Conservation (phyloP, 306 rosid species). For the Rosa lucieae region DNA sequence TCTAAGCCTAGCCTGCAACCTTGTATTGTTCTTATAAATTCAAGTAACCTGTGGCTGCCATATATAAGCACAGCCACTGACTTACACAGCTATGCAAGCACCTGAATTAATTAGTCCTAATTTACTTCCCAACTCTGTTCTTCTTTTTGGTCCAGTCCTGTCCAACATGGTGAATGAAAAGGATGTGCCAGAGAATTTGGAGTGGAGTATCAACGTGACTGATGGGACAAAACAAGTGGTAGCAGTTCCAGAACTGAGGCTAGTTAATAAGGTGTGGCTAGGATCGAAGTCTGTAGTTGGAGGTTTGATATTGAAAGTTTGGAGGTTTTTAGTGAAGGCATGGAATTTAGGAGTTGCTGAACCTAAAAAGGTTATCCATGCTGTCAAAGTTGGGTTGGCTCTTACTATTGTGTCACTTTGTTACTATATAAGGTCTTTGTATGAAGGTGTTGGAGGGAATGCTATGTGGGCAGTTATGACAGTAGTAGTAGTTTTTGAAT, state of each 20-base stretch:
- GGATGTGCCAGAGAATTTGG: not conserved
- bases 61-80: not conserved
- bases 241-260: not conserved
- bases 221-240: not conserved
- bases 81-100: not conserved
- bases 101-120: not conserved
- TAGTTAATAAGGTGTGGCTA: not conserved
- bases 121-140: not conserved
- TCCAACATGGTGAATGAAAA: slow-evolving; percentile 1
- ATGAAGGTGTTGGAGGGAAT: slow-evolving; percentile 67
- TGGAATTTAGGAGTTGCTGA: slow-evolving; percentile 68
- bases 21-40: not conserved
- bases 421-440: slow-evolving; percentile 71
- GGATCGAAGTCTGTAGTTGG: slow-evolving; percentile 1
- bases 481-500: slow-evolving; percentile 64
- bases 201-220: not conserved
- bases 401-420: slow-evolving; percentile 61
- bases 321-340: slow-evolving; percentile 39
- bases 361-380: slow-evolving; percentile 67
- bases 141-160: not conserved
- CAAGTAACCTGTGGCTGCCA: not conserved
- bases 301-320: not conserved
- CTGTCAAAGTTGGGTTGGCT: slow-evolving; percentile 74
- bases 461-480: slow-evolving; percentile 84
- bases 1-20: not conserved